A percentile compares a stretch with the other conserved stretches of the same genome.
Conservation (phyloP, 129 eudicot genomes). For the carrot (Daucus carota) region DNA sequence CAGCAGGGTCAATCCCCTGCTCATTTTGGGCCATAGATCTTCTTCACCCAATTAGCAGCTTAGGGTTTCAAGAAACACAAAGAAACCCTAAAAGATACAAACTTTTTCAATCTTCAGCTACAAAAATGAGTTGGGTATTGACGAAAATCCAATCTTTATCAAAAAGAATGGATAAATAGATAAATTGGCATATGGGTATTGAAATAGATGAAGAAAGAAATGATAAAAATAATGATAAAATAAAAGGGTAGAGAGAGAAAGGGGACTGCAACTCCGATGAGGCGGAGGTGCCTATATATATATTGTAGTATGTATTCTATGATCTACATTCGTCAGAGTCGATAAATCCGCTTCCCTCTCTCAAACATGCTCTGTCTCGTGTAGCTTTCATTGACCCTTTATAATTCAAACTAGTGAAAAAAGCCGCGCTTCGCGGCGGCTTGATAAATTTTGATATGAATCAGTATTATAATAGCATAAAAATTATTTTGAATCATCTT, state of each 20-base stretch:
- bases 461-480: too few species aligned
- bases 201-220: constrained; percentile 12
- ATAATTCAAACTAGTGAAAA: background rate
- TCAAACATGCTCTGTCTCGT: background rate
- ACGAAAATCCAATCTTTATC: background rate
- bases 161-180: background rate
- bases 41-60: background rate
- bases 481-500: too few species aligned
- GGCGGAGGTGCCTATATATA: constrained; percentile 11
- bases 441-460: too few species aligned
- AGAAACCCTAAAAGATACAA: too few species aligned
- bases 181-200: background rate
- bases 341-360: constrained; percentile 32
- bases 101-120: background rate
- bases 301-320: background rate
- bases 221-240: background rate
- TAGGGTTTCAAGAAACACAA: constrained; percentile 28
- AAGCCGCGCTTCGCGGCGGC: too few species aligned
- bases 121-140: background rate
- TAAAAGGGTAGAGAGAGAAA: background rate
- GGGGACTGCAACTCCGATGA: constrained; percentile 33
- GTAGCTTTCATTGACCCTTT: background rate
- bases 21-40: constrained; percentile 40
- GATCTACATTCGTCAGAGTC: constrained; percentile 23
- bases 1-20: constrained; percentile 47